Evolutionary conservation across 176 grass and related monocot genomes (phyloP), one percentile per base, ranked within the genome.

Genomic region (Rhynchospora tenuis): DNA sequence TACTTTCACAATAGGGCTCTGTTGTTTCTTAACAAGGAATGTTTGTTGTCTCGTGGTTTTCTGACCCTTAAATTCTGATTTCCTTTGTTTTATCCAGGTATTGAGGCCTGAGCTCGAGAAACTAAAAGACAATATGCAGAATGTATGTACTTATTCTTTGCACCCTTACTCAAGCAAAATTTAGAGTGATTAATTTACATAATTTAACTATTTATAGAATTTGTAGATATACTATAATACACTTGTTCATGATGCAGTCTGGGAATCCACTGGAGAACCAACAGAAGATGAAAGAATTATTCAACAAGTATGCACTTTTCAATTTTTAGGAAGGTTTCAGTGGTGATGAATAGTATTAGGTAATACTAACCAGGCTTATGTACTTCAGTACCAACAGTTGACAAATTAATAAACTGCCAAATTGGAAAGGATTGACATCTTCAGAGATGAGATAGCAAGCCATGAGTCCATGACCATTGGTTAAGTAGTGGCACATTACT

Each of bases 81-180:
- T 86, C 15, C 38, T 59, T 73, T 86, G 17, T 60, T 51, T 76
- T 80, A 71, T 90, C 46, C 86, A 99, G 96, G 74, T 22, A 83
- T 60, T 99, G 92, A 86, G 38, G 47, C 89, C 96, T 65, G 93
- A 99, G 80, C 73, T 99, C 78, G 89, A 99, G 61, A 76, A 86
- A 66, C 86, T 99, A 17, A 91, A 93, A 64, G 79, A 84, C 5
- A 43, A 87, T 72, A 91, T 83, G 64, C 80, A 59, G 19, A 67
- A 93, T 93, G 96, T 95, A 89, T 80, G 89, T 43, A 79, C 77
- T 57, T 86, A 47, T 60, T 78, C 55, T 82, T 89, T 33, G 13
- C 11, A 47, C 52, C 33, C 83, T 7, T 85, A 83, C 69, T 84
- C 20, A 15, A 78, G 28, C 13, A 85, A 68, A 56, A 75, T 5